phyloP scores from a whole-genome alignment of 805 yeast genomes.

The Tetrapisispora phaffii region DNA sequence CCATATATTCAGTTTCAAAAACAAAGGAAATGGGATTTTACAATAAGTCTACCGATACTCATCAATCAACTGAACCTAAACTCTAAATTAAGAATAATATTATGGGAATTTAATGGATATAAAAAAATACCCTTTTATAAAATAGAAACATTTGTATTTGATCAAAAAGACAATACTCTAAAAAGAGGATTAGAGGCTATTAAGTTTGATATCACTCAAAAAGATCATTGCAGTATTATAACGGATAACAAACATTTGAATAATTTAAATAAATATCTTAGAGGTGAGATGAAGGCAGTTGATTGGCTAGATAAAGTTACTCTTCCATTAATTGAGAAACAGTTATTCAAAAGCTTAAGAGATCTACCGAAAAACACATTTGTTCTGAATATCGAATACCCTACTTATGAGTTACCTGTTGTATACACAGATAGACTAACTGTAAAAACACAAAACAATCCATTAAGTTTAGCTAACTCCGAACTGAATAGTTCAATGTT shows the following conservation, averaged over 20 bases:
- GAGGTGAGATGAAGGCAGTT: constrained; percentile 49
- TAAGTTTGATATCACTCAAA: constrained; percentile 29
- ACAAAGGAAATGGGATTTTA: constrained; percentile 54
- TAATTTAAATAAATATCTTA: constrained; percentile 51
- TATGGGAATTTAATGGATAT: constrained; percentile 62
- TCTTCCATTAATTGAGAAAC: constrained; percentile 38
- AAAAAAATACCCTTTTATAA: constrained; percentile 46
- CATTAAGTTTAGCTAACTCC: constrained; percentile 34
- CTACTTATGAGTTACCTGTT: constrained; percentile 61
- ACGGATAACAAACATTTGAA: constrained; percentile 35
- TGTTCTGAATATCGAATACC: constrained; percentile 43
- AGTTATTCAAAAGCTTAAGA: constrained; percentile 10
- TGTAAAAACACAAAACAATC: constrained; percentile 20
- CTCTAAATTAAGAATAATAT: constrained; percentile 46
- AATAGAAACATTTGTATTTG: constrained; percentile 52
- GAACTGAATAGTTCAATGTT: constrained; percentile 25
- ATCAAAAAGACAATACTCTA: constrained; percentile 44
- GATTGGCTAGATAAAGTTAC: constrained; percentile 72
- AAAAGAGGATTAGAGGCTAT: constrained; percentile 63
- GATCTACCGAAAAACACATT: constrained; percentile 22
- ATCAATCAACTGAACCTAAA: constrained; percentile 61
- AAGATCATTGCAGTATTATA: constrained; percentile 23
- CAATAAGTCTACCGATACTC: constrained; percentile 63
- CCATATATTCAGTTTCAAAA: constrained; percentile 39
- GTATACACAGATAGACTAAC: constrained; percentile 54